phyloP scores from a whole-genome alignment of 108 stramenopile genomes.

The Cyclotella choctawhatcheeana region DNA sequence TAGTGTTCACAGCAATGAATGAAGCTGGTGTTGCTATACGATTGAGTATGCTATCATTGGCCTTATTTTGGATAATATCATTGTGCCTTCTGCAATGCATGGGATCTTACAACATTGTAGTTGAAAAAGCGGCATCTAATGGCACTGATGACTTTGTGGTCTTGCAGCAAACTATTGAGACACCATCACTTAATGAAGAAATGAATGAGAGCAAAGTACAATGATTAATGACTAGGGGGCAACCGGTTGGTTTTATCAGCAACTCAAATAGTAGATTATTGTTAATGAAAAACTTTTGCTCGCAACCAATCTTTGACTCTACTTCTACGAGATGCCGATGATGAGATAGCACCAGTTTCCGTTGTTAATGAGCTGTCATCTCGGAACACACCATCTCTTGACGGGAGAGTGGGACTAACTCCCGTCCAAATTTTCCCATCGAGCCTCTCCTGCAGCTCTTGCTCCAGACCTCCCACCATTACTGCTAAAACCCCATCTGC shows the following conservation, averaged over 20 bases:
- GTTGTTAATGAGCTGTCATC: slow-evolving; percentile 1
- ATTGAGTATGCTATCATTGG: slow-evolving; percentile 24
- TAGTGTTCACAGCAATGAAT: slow-evolving; percentile 46
- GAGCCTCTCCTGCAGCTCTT: slow-evolving; percentile 42
- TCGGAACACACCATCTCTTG: not conserved
- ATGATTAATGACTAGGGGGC: too few species aligned
- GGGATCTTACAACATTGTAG: not conserved
- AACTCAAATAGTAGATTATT: not conserved
- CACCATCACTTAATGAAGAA: not conserved
- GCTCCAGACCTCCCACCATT: slow-evolving; percentile 51
- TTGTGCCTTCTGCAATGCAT: slow-evolving; percentile 13
- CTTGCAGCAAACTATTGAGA: not conserved
- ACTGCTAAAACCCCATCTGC: slow-evolving; percentile 51
- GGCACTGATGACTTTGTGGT: not conserved
- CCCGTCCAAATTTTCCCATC: slow-evolving; percentile 43
- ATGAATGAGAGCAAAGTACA: not conserved
- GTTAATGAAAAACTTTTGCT: slow-evolving; percentile 14
- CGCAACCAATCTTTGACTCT: slow-evolving; percentile 27
- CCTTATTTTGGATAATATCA: slow-evolving; percentile 19
- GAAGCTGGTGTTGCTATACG: slow-evolving; percentile 36
- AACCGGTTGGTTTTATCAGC: too few species aligned
- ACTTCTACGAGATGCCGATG: slow-evolving; percentile 19
- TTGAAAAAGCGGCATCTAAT: not conserved
- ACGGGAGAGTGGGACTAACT: slow-evolving; percentile 31
- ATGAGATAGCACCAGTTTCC: not conserved